Conservation (phyloP, 495 filamentous ascomycete genomes). For the Collariella sp. region DNA sequence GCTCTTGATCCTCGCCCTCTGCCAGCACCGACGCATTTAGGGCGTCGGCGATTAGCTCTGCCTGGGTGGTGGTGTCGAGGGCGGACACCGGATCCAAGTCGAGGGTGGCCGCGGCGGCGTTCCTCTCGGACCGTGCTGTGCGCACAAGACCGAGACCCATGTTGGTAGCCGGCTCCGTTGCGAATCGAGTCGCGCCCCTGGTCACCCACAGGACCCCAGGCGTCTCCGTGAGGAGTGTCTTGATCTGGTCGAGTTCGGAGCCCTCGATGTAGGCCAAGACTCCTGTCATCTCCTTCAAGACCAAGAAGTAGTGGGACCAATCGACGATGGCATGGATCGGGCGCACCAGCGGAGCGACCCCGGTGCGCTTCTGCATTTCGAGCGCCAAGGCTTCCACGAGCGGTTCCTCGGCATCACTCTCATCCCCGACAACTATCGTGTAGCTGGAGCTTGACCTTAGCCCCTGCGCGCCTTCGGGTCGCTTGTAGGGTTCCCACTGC, state of each 20-base stretch:
- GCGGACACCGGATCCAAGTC: slow-evolving; percentile 28
- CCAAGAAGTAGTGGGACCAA: slow-evolving; percentile 24
- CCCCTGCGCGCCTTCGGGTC: slow-evolving; percentile 3
- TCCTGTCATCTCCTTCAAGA: slow-evolving; percentile 26
- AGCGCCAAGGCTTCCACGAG: slow-evolving; percentile 29
- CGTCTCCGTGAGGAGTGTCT: slow-evolving; percentile 30
- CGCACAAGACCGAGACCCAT: slow-evolving; percentile 34
- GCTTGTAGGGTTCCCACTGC: slow-evolving; percentile 32
- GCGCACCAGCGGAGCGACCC: slow-evolving; percentile 15
- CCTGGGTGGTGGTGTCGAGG: slow-evolving; percentile 21
- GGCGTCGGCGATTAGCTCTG: slow-evolving; percentile 24
- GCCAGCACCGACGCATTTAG: slow-evolving; percentile 20
- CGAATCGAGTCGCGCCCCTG: slow-evolving; percentile 30
- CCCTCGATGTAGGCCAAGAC: slow-evolving; percentile 22
- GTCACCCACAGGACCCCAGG: slow-evolving; percentile 36
- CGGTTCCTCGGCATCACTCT: slow-evolving; percentile 28
- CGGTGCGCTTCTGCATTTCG: slow-evolving; percentile 28
- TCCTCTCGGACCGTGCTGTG: slow-evolving; percentile 30
- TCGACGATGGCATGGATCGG: slow-evolving; percentile 21
- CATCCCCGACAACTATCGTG: slow-evolving; percentile 29
- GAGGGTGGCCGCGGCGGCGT: slow-evolving; percentile 26
- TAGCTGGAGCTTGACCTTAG: slow-evolving; percentile 2
- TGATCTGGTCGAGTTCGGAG: slow-evolving; percentile 27
- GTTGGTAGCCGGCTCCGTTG: slow-evolving; percentile 27
- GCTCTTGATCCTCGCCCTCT: slow-evolving; percentile 20